phyloP scores from a whole-genome alignment of 805 yeast species.

The Jamesozyma hellenica region DNA sequence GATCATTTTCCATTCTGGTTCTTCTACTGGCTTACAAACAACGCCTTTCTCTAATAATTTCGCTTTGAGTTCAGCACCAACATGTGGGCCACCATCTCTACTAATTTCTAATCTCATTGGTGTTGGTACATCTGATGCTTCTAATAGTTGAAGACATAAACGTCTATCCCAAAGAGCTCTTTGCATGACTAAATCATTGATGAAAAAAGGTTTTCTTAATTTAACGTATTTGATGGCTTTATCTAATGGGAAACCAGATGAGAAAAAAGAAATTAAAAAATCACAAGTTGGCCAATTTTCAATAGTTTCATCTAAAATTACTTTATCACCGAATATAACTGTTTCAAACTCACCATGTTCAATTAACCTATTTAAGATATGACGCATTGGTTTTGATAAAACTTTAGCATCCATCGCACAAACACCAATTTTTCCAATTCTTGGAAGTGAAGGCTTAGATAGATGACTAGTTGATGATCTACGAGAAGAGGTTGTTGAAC shows the following conservation, averaged over 20 bases:
- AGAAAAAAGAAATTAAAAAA: constrained; percentile 82
- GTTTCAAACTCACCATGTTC: constrained; percentile 95
- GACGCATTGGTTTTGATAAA: constrained; percentile 88
- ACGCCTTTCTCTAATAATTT: constrained; percentile 57
- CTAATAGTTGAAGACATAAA: constrained; percentile 66
- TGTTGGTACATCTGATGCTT: constrained; percentile 77
- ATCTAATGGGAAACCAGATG: constrained; percentile 92
- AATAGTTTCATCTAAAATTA: constrained; percentile 79
- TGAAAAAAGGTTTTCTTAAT: constrained; percentile 76
- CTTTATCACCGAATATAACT: constrained; percentile 94
- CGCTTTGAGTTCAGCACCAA: constrained; percentile 54
- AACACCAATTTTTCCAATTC: constrained; percentile 89
- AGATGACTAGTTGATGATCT: constrained; percentile 22
- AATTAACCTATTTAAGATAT: constrained; percentile 75
- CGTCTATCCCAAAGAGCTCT: constrained; percentile 97
- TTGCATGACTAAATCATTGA: constrained; percentile 85
- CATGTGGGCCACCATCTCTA: constrained; percentile 93
- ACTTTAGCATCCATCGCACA: constrained; percentile 99
- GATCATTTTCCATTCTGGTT: constrained; percentile 78
- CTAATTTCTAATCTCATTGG: constrained; percentile 82
- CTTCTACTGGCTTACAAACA: constrained; percentile 35
- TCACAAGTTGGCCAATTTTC: constrained; percentile 99
- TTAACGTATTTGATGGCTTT: constrained; percentile 88
- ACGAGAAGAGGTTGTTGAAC: constrained; percentile 22
- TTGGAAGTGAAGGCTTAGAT: constrained; percentile 40